Conservation (phyloP, 208 protist species). For the Novymonas esmeraldas region DNA sequence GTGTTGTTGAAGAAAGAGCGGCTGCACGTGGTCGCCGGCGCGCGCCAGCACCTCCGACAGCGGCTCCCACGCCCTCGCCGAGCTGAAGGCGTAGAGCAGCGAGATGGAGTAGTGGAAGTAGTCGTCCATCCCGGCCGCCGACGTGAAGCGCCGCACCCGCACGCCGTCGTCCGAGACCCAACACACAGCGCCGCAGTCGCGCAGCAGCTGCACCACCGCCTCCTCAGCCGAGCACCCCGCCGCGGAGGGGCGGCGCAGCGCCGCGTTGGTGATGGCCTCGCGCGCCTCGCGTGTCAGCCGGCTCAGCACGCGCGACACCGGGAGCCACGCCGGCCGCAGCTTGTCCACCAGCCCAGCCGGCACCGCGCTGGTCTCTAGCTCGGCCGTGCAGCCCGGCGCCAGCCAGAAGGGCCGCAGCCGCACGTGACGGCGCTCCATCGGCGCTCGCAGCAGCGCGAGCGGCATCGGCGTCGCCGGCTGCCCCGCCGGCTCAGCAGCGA, state of each 20-base stretch:
- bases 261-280: constrained; percentile 17
- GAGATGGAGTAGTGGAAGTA: constrained; percentile 42
- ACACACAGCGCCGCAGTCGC: constrained; percentile 43
- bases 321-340: constrained; percentile 64
- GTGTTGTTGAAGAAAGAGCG: constrained; percentile 2
- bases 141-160: constrained; percentile 53
- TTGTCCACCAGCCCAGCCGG: constrained; percentile 27
- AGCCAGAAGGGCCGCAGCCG: constrained; percentile 81
- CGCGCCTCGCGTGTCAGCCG: constrained; percentile 19
- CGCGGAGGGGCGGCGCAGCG: constrained; percentile 20
- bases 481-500: no score
- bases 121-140: constrained; percentile 63
- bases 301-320: constrained; percentile 48
- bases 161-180: constrained; percentile 52
- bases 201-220: constrained; percentile 31
- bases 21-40: constrained; percentile 14
- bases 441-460: constrained; percentile 22
- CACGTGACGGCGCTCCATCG: constrained; percentile 7
- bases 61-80: constrained; percentile 26
- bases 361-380: constrained; percentile 32
- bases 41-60: constrained; percentile 27
- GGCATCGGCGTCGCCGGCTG: constrained; percentile 15
- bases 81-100: constrained; percentile 35
- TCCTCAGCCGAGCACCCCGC: background rate
- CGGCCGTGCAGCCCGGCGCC: constrained; percentile 53